phyloP scores from a whole-genome alignment of 768 basidiomycete species.

The Nevesoporus exiguus region DNA sequence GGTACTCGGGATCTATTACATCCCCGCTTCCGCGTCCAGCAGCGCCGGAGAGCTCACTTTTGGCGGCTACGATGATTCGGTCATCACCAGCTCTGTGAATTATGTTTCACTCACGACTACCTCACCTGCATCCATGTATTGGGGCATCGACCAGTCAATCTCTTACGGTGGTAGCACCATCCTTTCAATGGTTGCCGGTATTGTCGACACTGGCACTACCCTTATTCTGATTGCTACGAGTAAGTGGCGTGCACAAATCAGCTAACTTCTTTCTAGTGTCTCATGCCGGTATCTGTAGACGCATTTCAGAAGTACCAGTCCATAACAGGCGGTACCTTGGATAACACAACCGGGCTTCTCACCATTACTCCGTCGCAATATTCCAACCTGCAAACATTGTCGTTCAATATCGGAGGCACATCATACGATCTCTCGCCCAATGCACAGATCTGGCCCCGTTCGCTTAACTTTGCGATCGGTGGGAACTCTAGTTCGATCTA shows the following conservation, averaged over 20 bases:
- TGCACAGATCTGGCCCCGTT: conserved; percentile 35
- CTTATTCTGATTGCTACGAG: conserved; percentile 27
- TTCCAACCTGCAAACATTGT: conserved; percentile 21
- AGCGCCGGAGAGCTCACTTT: conserved; percentile 1
- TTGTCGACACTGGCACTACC: conserved; percentile 34
- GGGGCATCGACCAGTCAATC: conserved; percentile 33
- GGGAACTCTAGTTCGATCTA: conserved; percentile 25
- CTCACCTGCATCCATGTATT: background rate
- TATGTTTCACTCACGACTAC: background rate
- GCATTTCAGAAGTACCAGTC: conserved; percentile 25
- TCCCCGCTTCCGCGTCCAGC: conserved; percentile 15
- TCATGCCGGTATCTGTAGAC: conserved; percentile 18
- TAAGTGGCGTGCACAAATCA: conserved; percentile 3
- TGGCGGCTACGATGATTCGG: background rate
- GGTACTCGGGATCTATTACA: conserved; percentile 32
- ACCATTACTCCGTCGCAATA: conserved; percentile 26
- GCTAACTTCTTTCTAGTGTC: conserved; percentile 1
- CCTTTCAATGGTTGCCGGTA: conserved; percentile 28
- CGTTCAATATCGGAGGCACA: conserved; percentile 25
- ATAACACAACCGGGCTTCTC: conserved; percentile 30
- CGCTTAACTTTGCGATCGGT: conserved; percentile 30
- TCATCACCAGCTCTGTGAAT: background rate
- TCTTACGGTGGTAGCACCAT: conserved; percentile 24
- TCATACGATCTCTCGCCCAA: conserved; percentile 24
- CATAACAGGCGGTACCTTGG: conserved; percentile 27